phyloP scores from a whole-genome alignment of 805 yeast species.

The Zygosaccharomyces kombuchaensis region DNA sequence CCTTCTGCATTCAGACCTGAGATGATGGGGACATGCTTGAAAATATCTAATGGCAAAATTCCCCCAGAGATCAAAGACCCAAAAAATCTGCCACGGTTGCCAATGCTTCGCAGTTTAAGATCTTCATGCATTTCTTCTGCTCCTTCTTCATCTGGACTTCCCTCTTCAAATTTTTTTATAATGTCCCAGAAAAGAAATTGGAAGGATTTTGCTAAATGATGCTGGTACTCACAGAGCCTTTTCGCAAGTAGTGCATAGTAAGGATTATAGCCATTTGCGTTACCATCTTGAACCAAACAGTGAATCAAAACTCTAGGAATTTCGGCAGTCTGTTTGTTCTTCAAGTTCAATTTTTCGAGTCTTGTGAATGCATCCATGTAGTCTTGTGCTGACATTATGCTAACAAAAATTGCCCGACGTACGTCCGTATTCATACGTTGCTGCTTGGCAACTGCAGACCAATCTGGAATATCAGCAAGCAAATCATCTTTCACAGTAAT shows the following conservation, averaged over 20 bases:
- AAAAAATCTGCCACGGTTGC: slow-evolving; percentile 76
- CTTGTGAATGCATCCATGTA: slow-evolving; percentile 82
- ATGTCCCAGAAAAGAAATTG: slow-evolving; percentile 90
- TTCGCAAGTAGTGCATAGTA: slow-evolving; percentile 78
- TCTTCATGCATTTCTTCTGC: slow-evolving; percentile 46
- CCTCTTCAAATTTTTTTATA: slow-evolving; percentile 64
- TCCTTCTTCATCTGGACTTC: slow-evolving; percentile 35
- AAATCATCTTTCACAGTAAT: slow-evolving; percentile 51
- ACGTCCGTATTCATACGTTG: slow-evolving; percentile 96
- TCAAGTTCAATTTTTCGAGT: slow-evolving; percentile 72
- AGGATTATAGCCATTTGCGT: slow-evolving; percentile 67
- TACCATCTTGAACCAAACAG: slow-evolving; percentile 71
- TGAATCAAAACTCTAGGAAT: slow-evolving; percentile 82
- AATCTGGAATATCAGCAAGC: slow-evolving; percentile 70
- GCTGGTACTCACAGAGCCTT: slow-evolving; percentile 65
- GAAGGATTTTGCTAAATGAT: slow-evolving; percentile 72
- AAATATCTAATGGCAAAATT: slow-evolving; percentile 63
- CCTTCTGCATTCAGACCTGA: slow-evolving; percentile 59
- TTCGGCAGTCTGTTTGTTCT: slow-evolving; percentile 76
- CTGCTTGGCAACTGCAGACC: slow-evolving; percentile 78
- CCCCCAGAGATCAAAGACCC: slow-evolving; percentile 74
- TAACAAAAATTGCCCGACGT: slow-evolving; percentile 87
- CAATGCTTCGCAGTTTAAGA: slow-evolving; percentile 50
- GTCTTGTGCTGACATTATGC: slow-evolving; percentile 93
- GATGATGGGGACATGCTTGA: slow-evolving; percentile 70